Conservation (phyloP, 2,329 filamentous ascomycete species). For the Tetracladium maxilliforme region DNA sequence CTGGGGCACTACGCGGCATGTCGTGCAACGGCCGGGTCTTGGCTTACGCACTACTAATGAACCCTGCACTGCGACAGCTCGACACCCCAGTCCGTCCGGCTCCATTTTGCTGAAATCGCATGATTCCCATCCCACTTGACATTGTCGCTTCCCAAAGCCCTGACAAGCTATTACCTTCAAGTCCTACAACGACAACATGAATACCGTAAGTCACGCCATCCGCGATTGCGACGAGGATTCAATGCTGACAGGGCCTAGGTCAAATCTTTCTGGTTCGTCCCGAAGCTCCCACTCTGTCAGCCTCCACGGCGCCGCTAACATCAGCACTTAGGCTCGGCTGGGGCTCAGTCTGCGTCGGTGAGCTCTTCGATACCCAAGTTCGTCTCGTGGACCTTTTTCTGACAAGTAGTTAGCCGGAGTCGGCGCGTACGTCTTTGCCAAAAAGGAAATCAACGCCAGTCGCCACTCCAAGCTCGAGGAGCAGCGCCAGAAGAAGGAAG, state of each 20-base stretch:
- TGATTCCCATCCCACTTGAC: no score
- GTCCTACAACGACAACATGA: conserved; percentile 25
- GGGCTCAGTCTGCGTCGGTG: conserved; percentile 78
- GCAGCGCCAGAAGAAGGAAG: conserved; percentile 43
- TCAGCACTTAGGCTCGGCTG: conserved; percentile 60
- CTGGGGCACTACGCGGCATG: no score
- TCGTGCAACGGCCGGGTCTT: no score
- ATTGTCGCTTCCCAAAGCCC: conserved; percentile 2
- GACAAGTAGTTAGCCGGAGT: conserved; percentile 50
- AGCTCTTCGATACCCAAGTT: conserved; percentile 12
- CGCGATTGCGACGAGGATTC: conserved; percentile 1
- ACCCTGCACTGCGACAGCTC: no score
- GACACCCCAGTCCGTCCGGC: no score
- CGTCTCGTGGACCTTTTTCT: conserved; percentile 2
- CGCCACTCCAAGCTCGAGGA: conserved; percentile 58
- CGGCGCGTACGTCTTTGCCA: conserved; percentile 91
- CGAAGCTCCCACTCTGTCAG: conserved; percentile 4
- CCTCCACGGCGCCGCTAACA: conserved; percentile 3
- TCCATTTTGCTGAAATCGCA: no score
- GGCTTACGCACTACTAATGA: no score
- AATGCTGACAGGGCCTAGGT: conserved; percentile 26
- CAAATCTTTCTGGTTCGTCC: conserved; percentile 49
- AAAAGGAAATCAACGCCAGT: conserved; percentile 85
- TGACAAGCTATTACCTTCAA: conserved; percentile 3
- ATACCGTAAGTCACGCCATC: conserved; percentile 29